Evolutionary conservation across 2,329 filamentous ascomycete species (phyloP).

Genomic region (Cucurbitaria berberidis): DNA sequence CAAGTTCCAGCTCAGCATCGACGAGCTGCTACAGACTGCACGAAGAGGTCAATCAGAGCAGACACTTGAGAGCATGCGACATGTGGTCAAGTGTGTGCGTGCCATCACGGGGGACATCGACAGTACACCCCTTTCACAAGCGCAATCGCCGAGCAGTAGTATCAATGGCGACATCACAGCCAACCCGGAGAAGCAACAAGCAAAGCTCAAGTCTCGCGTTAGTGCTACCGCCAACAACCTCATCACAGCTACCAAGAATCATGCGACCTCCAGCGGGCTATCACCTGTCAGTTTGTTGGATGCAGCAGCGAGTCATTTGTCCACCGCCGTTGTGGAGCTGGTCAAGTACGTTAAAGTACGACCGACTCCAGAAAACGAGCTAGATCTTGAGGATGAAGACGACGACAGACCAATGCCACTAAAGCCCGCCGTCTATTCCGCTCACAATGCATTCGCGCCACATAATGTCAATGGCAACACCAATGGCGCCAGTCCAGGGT

Average conservation of each 20-base stretch:
- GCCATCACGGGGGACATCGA: conserved; percentile 82
- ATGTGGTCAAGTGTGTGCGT: conserved; percentile 80
- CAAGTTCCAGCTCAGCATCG: conserved; percentile 91
- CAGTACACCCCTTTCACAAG: conserved; percentile 55
- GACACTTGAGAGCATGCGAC: conserved; percentile 85
- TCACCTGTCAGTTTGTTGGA: conserved; percentile 93
- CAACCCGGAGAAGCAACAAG: conserved; percentile 59
- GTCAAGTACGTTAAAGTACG: conserved; percentile 84
- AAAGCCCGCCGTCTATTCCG: conserved; percentile 31
- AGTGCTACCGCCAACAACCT: conserved; percentile 95
- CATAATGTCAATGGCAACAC: conserved; percentile 28
- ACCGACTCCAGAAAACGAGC: conserved; percentile 73
- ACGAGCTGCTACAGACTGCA: conserved; percentile 82
- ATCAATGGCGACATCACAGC: conserved; percentile 39
- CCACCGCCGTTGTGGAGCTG: conserved; percentile 83
- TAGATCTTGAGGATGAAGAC: conserved; percentile 73
- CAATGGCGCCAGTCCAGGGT: conserved; percentile 11
- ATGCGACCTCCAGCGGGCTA: conserved; percentile 79
- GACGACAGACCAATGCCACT: conserved; percentile 47
- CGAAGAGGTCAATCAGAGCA: conserved; percentile 74
- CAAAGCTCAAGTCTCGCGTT: conserved; percentile 78
- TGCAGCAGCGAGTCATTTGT: conserved; percentile 89
- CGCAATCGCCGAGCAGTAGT: conserved; percentile 46
- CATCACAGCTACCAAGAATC: conserved; percentile 94
- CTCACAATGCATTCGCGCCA: conserved; percentile 27